A percentile compares a stretch with the other conserved stretches of the same genome.
Evolutionary conservation across 441 rosid species (phyloP).

Genomic region (Adansonia rubrostipa): DNA sequence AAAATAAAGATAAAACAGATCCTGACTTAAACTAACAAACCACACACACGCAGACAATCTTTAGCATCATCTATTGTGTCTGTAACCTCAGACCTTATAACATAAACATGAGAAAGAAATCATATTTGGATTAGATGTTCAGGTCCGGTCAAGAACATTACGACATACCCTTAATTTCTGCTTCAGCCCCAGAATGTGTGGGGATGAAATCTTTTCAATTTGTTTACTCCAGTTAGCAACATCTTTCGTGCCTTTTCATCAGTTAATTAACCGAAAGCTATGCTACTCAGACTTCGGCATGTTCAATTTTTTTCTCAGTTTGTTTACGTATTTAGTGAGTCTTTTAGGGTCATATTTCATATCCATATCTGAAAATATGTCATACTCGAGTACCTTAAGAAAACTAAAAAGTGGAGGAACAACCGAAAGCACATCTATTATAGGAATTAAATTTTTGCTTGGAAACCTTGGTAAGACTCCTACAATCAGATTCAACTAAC

Average conservation of each 20-base stretch:
- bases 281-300: no score
- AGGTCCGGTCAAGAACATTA: neutral
- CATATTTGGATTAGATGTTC: neutral
- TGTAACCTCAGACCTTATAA: neutral
- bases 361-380: no score
- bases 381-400: no score
- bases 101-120: neutral
- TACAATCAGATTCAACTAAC: constrained; percentile 12
- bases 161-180: neutral
- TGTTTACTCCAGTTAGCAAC: neutral
- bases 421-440: neutral
- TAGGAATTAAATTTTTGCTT: neutral
- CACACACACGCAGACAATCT: neutral
- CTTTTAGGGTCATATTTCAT: no score
- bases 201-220: neutral
- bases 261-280: neutral
- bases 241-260: neutral
- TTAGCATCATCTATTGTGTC: neutral
- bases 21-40: neutral
- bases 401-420: no score
- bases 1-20: neutral
- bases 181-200: neutral
- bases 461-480: neutral
- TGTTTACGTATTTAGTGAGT: no score
- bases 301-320: no score